Evolutionary conservation across 2,329 filamentous ascomycete genomes (phyloP).

Genomic region (Diaporthe sp.): DNA sequence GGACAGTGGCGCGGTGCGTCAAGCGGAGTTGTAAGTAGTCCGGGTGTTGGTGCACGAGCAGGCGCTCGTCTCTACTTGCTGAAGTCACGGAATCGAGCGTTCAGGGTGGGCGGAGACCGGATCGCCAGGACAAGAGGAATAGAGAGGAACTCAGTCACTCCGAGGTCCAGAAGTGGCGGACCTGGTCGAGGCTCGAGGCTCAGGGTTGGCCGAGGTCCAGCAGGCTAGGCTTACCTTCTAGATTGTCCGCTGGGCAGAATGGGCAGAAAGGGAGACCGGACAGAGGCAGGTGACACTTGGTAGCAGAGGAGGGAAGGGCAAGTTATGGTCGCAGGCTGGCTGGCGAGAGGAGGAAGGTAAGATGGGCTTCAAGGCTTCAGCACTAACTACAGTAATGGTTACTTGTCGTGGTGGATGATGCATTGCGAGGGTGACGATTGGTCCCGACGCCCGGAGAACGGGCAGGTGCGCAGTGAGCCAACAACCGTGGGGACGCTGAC

Average conservation of each 20-base stretch:
- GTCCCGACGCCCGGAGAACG: conserved; percentile 13
- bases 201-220: conserved; percentile 1
- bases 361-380: conserved; percentile 15
- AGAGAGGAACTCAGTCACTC: neutral
- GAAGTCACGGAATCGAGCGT: conserved; percentile 13
- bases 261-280: neutral
- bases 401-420: conserved; percentile 19
- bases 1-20: conserved; percentile 10
- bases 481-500: conserved; percentile 30
- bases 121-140: conserved; percentile 8
- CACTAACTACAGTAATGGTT: conserved; percentile 11
- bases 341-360: conserved; percentile 19
- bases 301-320: neutral
- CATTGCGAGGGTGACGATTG: conserved; percentile 25
- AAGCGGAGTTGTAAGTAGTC: neutral
- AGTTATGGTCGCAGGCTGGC: neutral
- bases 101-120: neutral
- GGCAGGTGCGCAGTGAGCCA: conserved; percentile 6
- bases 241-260: neutral
- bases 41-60: neutral
- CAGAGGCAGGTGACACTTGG: neutral
- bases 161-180: neutral
- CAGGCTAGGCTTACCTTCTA: conserved; percentile 26
- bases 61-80: conserved; percentile 10
- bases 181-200: conserved; percentile 6